These are phyloP conservation scores for Cytospora leucostoma DNA, from an alignment of 2,329 filamentous ascomycete genomes.

Conservation along the genomic window DNA sequence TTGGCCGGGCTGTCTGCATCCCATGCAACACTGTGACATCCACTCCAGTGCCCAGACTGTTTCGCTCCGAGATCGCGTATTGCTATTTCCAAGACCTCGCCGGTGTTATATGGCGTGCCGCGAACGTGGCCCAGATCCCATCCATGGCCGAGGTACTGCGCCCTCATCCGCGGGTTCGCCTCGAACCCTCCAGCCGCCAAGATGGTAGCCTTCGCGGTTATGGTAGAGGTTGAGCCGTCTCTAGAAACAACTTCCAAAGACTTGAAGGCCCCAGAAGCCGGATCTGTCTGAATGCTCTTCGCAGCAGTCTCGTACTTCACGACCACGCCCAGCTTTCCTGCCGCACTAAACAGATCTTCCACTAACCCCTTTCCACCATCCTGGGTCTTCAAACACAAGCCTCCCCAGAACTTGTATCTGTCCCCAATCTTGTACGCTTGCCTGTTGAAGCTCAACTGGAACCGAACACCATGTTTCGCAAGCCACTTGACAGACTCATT, in stretches of 20 bases:
- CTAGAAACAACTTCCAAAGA: conserved; percentile 36
- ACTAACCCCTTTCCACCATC: conserved; percentile 63
- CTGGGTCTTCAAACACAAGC: conserved; percentile 59
- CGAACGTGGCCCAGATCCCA: conserved; percentile 66
- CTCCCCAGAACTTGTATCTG: conserved; percentile 66
- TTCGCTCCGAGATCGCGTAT: conserved; percentile 53
- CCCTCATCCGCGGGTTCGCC: conserved; percentile 57
- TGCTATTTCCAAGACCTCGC: conserved; percentile 57
- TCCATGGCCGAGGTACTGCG: conserved; percentile 54
- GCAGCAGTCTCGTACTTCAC: conserved; percentile 50
- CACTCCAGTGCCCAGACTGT: conserved; percentile 60
- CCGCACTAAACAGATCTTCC: conserved; percentile 48
- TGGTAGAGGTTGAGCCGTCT: conserved; percentile 31
- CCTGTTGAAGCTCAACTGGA: conserved; percentile 63
- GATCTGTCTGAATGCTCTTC: conserved; percentile 41
- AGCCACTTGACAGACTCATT: conserved; percentile 58
- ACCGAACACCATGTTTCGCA: conserved; percentile 53
- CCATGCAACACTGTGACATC: conserved; percentile 67
- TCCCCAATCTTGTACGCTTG: conserved; percentile 67
- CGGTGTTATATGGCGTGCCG: conserved; percentile 66
- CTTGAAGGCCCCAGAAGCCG: conserved; percentile 34
- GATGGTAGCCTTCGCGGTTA: conserved; percentile 47
- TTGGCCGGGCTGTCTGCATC: conserved; percentile 60
- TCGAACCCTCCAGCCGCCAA: conserved; percentile 66
- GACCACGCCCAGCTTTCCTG: conserved; percentile 44